These are phyloP conservation scores for Fraxinus pennsylvanica DNA, from an alignment of 257 asterid species.

Conservation along the genomic window DNA sequence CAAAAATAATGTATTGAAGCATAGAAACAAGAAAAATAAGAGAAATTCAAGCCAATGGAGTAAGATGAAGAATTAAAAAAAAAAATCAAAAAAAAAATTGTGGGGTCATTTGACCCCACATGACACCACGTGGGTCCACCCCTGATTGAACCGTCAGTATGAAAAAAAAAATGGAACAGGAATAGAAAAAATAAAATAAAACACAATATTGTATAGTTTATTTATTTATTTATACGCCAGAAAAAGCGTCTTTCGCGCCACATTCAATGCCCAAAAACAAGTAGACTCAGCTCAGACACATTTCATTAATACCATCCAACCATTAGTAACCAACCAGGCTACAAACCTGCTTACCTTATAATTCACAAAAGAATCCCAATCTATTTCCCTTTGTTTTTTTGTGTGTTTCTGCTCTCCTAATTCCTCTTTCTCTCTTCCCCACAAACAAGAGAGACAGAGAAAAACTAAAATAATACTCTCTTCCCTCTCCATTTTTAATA, in stretches of 20 bases:
- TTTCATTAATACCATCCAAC: background rate
- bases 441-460: constrained; percentile 1
- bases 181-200: too few relatives aligned
- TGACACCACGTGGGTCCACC: too few relatives aligned
- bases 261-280: background rate
- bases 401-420: background rate
- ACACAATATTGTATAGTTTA: too few relatives aligned
- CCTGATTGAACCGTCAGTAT: too few relatives aligned
- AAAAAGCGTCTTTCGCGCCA: background rate
- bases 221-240: background rate
- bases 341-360: background rate
- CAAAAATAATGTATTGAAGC: too few relatives aligned
- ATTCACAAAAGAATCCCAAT: background rate
- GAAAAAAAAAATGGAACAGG: too few relatives aligned
- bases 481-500: background rate
- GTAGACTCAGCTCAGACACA: background rate
- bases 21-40: too few relatives aligned
- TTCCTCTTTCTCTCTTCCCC: background rate
- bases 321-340: background rate
- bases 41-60: too few relatives aligned
- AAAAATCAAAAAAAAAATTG: too few relatives aligned
- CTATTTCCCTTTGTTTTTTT: background rate
- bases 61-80: too few relatives aligned
- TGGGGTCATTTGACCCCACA: too few relatives aligned
- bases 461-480: background rate